These are phyloP conservation scores for Hibiscus trionum DNA, from an alignment of 345 rosid genomes.

Conservation along the genomic window DNA sequence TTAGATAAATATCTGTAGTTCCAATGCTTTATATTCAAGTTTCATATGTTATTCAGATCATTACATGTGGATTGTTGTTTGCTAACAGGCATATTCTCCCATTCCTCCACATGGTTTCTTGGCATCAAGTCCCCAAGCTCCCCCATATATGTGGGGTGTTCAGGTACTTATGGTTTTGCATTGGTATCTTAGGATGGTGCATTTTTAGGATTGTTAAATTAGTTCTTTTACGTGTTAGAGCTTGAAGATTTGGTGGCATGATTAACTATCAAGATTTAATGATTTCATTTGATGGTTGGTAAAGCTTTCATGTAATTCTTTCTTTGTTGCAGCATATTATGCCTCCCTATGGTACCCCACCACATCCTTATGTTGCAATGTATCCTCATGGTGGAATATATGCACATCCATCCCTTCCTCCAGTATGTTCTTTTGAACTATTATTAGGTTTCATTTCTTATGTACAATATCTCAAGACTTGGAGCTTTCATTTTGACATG, in stretches of 20 bases:
- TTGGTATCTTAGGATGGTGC: not conserved
- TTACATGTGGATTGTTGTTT: constrained; percentile 18
- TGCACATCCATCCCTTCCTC: constrained; percentile 15
- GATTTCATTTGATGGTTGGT: not conserved
- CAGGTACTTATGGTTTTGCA: constrained; percentile 46
- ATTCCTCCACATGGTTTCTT: not conserved
- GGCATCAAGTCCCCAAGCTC: not conserved
- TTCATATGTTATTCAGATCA: not conserved
- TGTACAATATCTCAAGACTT: constrained; percentile 1
- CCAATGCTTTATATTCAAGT: constrained; percentile 3
- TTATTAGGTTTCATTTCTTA: constrained; percentile 4
- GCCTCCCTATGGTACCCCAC: not conserved
- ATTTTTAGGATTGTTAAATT: not conserved
- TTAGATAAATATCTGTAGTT: constrained; percentile 2
- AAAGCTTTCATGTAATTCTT: constrained; percentile 3
- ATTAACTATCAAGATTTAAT: constrained; percentile 1
- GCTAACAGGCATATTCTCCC: not conserved
- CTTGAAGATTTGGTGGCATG: not conserved
- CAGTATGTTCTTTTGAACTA: constrained; percentile 41
- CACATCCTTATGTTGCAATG: constrained; percentile 1
- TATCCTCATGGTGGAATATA: not conserved
- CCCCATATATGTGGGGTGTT: constrained; percentile 98
- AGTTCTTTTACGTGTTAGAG: not conserved
- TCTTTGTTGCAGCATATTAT: constrained; percentile 58
- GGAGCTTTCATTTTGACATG: constrained; percentile 19